phyloP scores from a whole-genome alignment of 768 basidiomycete species.

The Cystofilobasidium capitatum region DNA sequence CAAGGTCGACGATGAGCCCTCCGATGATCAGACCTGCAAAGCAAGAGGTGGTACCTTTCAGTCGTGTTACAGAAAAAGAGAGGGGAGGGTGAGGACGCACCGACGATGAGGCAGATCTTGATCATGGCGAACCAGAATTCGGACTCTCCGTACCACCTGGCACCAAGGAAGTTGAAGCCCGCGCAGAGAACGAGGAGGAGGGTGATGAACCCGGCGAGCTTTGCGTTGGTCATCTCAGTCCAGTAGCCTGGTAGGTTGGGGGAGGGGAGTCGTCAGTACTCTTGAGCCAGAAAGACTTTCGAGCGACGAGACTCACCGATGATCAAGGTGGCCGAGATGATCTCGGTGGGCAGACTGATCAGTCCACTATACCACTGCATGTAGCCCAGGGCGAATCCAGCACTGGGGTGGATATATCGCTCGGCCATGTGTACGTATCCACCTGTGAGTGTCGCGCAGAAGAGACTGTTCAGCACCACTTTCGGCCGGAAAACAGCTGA shows the following conservation, averaged over 20 bases:
- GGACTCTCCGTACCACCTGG: conserved; percentile 30
- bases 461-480: not conserved
- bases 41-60: conserved; percentile 9
- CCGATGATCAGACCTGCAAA: conserved; percentile 40
- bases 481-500: not conserved
- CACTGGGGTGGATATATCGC: conserved; percentile 32
- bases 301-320: conserved; percentile 32
- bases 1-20: conserved; percentile 51
- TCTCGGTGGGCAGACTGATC: conserved; percentile 41
- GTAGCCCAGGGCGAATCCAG: conserved; percentile 35
- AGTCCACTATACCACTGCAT: conserved; percentile 40
- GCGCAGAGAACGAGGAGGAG: not conserved
- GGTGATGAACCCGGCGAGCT: conserved; percentile 25
- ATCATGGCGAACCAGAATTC: conserved; percentile 36
- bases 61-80: conserved; percentile 28
- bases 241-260: conserved; percentile 52
- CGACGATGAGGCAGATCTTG: conserved; percentile 38
- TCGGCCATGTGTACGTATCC: conserved; percentile 22
- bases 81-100: conserved; percentile 37
- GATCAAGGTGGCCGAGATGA: conserved; percentile 37
- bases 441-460: conserved; percentile 55
- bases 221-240: conserved; percentile 43
- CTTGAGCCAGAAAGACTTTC: conserved; percentile 27
- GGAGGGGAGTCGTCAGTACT: conserved; percentile 41
- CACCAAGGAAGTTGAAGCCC: conserved; percentile 20